A percentile compares a stretch with the other conserved stretches of the same genome.
Evolutionary conservation across 148 eudicot species (phyloP).

Genomic region (Diospyros kaki): DNA sequence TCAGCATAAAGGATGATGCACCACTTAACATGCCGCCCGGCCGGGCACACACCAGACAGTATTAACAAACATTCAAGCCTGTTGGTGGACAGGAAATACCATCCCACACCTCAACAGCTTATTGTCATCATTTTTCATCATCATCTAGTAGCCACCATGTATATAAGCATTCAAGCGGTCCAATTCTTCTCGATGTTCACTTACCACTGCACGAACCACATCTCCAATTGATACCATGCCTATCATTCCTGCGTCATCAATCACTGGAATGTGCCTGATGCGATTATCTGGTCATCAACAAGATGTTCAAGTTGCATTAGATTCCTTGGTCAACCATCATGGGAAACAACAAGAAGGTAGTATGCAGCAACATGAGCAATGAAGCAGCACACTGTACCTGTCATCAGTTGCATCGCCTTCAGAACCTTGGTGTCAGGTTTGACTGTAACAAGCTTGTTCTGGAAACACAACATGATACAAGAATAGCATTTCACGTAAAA

Average conservation of each 20-base stretch:
- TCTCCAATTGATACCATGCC: conserved; percentile 99
- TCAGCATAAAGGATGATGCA: background rate
- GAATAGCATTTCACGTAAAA: background rate
- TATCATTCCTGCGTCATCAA: conserved; percentile 57
- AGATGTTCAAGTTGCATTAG: background rate
- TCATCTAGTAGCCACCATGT: conserved; percentile 91
- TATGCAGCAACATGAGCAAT: too few species aligned
- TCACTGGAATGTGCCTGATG: conserved; percentile 95
- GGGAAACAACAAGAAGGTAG: background rate
- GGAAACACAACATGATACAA: conserved; percentile 23
- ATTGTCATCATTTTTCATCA: conserved; percentile 39
- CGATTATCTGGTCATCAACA: conserved; percentile 67
- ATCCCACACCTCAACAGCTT: conserved; percentile 3
- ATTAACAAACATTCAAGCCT: conserved; percentile 15
- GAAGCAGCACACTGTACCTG: conserved; percentile 42
- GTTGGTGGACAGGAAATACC: conserved; percentile 5
- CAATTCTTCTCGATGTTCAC: conserved; percentile 87
- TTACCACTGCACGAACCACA: conserved; percentile 97
- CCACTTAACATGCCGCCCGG: background rate
- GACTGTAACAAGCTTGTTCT: conserved; percentile 97
- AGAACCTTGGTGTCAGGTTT: conserved; percentile 80
- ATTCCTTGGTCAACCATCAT: background rate
- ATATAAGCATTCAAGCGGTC: conserved; percentile 88
- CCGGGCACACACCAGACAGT: background rate
- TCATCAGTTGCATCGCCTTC: conserved; percentile 95